Percentiles rank a stretch among this genome's conserved stretches.
These are phyloP conservation scores for Coprinopsis sp. DNA, from an alignment of 768 basidiomycete genomes.

Conservation along the genomic window DNA sequence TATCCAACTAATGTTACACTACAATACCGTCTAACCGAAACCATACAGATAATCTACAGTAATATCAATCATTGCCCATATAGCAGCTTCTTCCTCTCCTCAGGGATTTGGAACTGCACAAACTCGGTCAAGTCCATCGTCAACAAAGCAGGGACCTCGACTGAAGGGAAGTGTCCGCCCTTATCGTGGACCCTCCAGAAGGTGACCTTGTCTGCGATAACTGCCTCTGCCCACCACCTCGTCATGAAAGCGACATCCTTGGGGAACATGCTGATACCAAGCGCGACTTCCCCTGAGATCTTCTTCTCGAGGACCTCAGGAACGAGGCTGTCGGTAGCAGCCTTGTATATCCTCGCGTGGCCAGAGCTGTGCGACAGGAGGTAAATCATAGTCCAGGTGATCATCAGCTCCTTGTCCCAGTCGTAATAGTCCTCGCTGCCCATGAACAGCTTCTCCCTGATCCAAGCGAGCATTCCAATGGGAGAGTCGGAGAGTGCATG, in stretches of 20 bases:
- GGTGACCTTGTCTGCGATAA: slow-evolving; percentile 34
- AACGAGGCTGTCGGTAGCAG: slow-evolving; percentile 13
- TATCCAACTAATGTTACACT: too few species aligned
- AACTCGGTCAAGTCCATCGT: slow-evolving; percentile 32
- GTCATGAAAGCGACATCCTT: slow-evolving; percentile 32
- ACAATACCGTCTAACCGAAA: too few species aligned
- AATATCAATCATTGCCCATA: neutral
- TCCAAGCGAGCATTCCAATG: slow-evolving; percentile 44
- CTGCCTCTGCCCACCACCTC: slow-evolving; percentile 37
- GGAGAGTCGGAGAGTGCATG: slow-evolving; percentile 49
- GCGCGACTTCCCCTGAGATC: slow-evolving; percentile 25
- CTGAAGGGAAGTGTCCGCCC: slow-evolving; percentile 45
- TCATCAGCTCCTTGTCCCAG: slow-evolving; percentile 26
- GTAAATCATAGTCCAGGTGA: slow-evolving; percentile 38
- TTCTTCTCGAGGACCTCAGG: slow-evolving; percentile 16
- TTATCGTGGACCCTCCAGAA: slow-evolving; percentile 36
- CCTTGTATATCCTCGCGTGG: slow-evolving; percentile 31
- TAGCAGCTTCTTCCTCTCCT: neutral
- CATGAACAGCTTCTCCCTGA: slow-evolving; percentile 35
- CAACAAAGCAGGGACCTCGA: slow-evolving; percentile 36
- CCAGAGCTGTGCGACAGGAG: slow-evolving; percentile 30
- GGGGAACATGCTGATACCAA: slow-evolving; percentile 41
- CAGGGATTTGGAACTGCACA: slow-evolving; percentile 6
- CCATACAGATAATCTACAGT: too few species aligned
- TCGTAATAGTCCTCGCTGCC: slow-evolving; percentile 20